Conservation (phyloP, 345 rosid genomes). For the Syzygium oleosum region DNA sequence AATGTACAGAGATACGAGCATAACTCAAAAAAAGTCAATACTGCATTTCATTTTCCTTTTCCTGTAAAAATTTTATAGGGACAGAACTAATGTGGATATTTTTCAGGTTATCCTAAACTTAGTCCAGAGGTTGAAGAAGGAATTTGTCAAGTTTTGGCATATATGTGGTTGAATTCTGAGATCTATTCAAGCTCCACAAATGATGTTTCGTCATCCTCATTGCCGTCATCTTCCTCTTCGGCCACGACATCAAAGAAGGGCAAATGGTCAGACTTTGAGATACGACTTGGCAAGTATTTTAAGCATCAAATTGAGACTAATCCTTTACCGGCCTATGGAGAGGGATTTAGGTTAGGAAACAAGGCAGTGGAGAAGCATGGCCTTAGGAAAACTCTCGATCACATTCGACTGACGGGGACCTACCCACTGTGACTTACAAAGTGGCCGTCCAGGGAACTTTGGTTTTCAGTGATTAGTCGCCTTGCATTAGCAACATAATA, state of each 20-base stretch:
- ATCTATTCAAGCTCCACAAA: slow-evolving; percentile 30
- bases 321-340: slow-evolving; percentile 65
- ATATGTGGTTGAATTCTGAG: slow-evolving; percentile 91
- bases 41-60: neutral
- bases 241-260: slow-evolving; percentile 61
- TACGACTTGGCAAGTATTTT: slow-evolving; percentile 68
- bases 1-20: neutral
- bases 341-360: slow-evolving; percentile 75
- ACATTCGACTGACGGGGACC: slow-evolving; percentile 52
- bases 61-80: neutral
- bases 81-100: neutral
- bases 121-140: slow-evolving; percentile 93
- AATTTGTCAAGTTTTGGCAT: slow-evolving; percentile 88
- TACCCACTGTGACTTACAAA: neutral
- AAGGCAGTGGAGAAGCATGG: slow-evolving; percentile 58
- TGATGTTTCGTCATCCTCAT: slow-evolving; percentile 31
- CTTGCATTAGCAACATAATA: neutral
- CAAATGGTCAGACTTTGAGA: slow-evolving; percentile 68
- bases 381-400: slow-evolving; percentile 66
- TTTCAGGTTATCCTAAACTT: slow-evolving; percentile 68
- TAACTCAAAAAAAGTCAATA: neutral
- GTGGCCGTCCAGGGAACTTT: neutral
- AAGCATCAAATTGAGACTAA: slow-evolving; percentile 72
- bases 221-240: slow-evolving; percentile 26
- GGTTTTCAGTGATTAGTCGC: neutral